Percentiles rank a stretch among this genome's conserved stretches.
Conservation (phyloP, 805 yeast genomes). For the Lachancea nothofagi region DNA sequence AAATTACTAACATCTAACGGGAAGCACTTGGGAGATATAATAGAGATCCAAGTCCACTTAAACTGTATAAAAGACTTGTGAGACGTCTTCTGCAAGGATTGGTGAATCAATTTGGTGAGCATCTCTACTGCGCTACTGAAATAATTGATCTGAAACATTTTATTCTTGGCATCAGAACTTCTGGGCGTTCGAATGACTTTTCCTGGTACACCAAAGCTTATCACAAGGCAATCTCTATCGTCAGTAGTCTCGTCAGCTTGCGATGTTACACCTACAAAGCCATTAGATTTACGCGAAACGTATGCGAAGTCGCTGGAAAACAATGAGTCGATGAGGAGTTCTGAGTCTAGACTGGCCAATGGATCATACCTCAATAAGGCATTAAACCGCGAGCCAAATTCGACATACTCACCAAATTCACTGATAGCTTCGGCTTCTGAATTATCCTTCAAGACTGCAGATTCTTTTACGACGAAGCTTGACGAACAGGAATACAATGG, state of each 20-base stretch:
- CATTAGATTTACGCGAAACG: neutral
- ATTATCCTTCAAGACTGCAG: constrained; percentile 10
- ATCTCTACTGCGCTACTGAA: no score
- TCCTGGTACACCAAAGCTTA: neutral
- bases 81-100: no score
- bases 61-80: no score
- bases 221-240: neutral
- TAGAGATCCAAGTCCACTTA: no score
- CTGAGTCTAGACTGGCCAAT: no score
- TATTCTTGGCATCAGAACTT: no score
- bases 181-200: constrained; percentile 1
- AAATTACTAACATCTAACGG: constrained; percentile 1
- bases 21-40: no score
- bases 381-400: neutral
- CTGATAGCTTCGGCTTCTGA: constrained; percentile 7
- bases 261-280: constrained; percentile 5
- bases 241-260: neutral
- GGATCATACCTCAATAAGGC: neutral
- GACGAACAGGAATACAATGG: neutral
- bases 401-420: constrained; percentile 6
- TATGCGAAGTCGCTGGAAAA: neutral
- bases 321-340: no score
- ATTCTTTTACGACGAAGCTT: neutral
- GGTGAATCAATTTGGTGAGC: no score
- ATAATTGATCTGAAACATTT: no score